Conservation (phyloP, 768 basidiomycete species). For the Psilocybe cyanescens region DNA sequence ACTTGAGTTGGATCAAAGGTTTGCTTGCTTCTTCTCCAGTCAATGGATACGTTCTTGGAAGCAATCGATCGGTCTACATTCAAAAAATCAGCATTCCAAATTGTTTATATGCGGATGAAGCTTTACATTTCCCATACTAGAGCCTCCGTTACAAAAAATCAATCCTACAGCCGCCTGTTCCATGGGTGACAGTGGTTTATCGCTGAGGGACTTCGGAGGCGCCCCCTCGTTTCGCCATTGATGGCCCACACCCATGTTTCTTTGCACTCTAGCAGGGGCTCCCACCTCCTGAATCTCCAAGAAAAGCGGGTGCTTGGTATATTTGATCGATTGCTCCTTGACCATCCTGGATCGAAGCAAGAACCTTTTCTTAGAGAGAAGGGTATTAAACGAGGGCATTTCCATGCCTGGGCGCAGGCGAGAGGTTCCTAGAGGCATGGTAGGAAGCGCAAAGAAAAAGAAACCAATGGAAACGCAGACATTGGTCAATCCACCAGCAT, state of each 20-base stretch:
- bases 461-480: conserved; percentile 47
- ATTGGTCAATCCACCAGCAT: conserved; percentile 46
- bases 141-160: conserved; percentile 35
- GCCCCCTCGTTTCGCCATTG: conserved; percentile 19
- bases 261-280: conserved; percentile 27
- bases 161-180: conserved; percentile 30
- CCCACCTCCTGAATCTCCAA: conserved; percentile 38
- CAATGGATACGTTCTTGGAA: conserved; percentile 41
- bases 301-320: conserved; percentile 49
- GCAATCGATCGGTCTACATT: conserved; percentile 34
- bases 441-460: conserved; percentile 46
- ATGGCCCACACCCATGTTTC: conserved; percentile 19
- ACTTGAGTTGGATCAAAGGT: conserved; percentile 21
- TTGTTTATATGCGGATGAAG: too few relatives aligned
- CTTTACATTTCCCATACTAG: conserved; percentile 45
- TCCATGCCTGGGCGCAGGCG: conserved; percentile 35
- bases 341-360: conserved; percentile 42
- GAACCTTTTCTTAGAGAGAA: conserved; percentile 53
- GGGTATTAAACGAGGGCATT: conserved; percentile 41
- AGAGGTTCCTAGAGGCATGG: conserved; percentile 44
- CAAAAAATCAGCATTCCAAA: neutral
- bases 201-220: conserved; percentile 11
- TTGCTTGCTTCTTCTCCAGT: conserved; percentile 6
- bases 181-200: conserved; percentile 22
- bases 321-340: conserved; percentile 35